Percentiles rank a stretch among this genome's conserved stretches.
Evolutionary conservation across 257 asterid species (phyloP).

Genomic region (Leptodermis oblonga): DNA sequence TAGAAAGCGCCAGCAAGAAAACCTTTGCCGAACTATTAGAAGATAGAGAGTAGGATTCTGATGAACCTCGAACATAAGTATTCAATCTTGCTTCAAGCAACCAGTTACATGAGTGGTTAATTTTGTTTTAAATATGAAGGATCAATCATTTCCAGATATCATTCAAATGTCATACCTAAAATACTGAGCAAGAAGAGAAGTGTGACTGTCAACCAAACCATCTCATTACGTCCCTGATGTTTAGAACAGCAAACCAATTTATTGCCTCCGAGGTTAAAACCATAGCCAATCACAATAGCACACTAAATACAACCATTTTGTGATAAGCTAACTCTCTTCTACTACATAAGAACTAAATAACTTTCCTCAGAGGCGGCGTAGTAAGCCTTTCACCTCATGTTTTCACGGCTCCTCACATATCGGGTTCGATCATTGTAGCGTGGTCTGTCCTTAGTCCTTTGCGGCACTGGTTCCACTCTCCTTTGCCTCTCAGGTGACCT

Average conservation of each 20-base stretch:
- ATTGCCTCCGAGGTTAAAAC: neutral
- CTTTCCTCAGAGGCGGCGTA: neutral
- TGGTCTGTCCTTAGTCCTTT: conserved; percentile 85
- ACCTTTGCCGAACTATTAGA: neutral
- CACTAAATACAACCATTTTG: conserved; percentile 5
- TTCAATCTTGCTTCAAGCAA: neutral
- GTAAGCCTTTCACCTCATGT: conserved; percentile 38
- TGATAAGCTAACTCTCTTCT: conserved; percentile 9
- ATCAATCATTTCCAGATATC: neutral
- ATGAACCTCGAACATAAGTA: neutral
- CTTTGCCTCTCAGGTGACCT: conserved; percentile 95
- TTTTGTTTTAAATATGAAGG: neutral
- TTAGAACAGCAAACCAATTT: neutral
- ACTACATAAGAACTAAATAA: conserved; percentile 2
- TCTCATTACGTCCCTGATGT: neutral
- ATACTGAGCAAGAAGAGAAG: too few species aligned
- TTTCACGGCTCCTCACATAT: conserved; percentile 73
- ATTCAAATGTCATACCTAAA: too few species aligned
- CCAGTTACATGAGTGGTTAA: neutral
- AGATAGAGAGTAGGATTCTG: neutral
- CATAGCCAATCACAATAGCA: neutral
- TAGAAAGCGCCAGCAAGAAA: neutral
- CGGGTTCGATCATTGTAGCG: conserved; percentile 91
- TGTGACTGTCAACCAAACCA: neutral
- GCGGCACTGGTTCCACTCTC: conserved; percentile 94